phyloP scores from a whole-genome alignment of 169 alveolate genomes.

The Besnoitia besnoiti region DNA sequence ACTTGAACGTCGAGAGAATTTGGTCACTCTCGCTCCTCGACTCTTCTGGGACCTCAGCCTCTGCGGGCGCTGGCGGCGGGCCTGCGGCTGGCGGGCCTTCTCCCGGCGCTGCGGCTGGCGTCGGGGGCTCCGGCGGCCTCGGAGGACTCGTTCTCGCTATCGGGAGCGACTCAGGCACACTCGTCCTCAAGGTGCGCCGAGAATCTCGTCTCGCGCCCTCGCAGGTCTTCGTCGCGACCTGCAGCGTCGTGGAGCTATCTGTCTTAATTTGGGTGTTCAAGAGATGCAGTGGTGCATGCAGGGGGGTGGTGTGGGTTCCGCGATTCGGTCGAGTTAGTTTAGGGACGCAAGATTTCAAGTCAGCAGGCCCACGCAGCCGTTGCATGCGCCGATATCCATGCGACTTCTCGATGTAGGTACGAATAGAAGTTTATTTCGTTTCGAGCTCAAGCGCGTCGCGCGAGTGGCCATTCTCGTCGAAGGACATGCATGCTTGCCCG shows the following conservation, averaged over 20 bases:
- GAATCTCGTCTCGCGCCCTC: background rate
- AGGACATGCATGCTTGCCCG: too few relatives aligned
- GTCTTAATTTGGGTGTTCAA: background rate
- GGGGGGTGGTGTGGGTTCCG: too few relatives aligned
- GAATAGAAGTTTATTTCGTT: background rate
- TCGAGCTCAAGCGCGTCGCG: too few relatives aligned
- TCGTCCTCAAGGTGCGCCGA: slow-evolving; percentile 48
- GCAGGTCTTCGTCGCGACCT: background rate
- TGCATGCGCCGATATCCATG: background rate
- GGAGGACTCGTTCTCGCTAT: slow-evolving; percentile 58
- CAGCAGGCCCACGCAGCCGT: too few relatives aligned
- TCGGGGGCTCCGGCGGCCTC: slow-evolving; percentile 13
- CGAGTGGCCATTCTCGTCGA: too few relatives aligned
- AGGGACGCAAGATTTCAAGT: too few relatives aligned
- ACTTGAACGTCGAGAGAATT: slow-evolving; percentile 27
- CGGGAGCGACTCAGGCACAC: slow-evolving; percentile 54
- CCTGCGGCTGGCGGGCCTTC: background rate
- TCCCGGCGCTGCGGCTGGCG: background rate
- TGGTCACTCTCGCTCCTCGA: slow-evolving; percentile 51
- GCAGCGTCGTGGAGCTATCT: background rate
- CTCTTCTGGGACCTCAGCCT: background rate
- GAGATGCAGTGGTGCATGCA: too few relatives aligned
- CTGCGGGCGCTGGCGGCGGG: background rate
- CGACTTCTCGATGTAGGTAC: background rate
- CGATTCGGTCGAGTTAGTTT: too few relatives aligned